Conservation (phyloP, 495 filamentous ascomycete species). For the Daldinia vernicosa region DNA sequence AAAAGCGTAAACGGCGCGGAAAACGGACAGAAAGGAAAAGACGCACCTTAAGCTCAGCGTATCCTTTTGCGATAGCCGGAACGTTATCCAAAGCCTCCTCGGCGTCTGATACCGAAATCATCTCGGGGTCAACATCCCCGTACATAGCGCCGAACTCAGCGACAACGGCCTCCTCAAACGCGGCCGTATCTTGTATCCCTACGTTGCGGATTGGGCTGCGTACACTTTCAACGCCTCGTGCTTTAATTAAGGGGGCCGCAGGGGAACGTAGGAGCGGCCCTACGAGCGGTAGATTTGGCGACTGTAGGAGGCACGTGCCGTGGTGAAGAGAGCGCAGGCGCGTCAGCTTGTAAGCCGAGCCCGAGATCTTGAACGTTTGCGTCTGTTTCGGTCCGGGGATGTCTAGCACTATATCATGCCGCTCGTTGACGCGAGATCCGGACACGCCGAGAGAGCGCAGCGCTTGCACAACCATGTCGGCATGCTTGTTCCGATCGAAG, state of each 20-base stretch:
- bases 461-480: conserved; percentile 87
- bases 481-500: conserved; percentile 88
- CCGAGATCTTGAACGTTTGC: conserved; percentile 79
- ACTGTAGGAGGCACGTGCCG: conserved; percentile 83
- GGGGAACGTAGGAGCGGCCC: conserved; percentile 74
- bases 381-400: conserved; percentile 37
- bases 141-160: conserved; percentile 66
- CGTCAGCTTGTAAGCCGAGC: conserved; percentile 92
- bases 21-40: background rate
- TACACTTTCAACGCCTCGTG: conserved; percentile 92
- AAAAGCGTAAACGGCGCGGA: too few species aligned
- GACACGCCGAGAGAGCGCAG: conserved; percentile 63
- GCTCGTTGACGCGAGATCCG: conserved; percentile 76
- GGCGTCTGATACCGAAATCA: background rate
- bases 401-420: conserved; percentile 91
- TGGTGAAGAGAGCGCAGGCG: conserved; percentile 83
- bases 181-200: conserved; percentile 49
- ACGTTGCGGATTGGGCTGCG: conserved; percentile 86
- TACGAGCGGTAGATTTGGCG: conserved; percentile 72
- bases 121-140: conserved; percentile 28
- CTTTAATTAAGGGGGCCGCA: conserved; percentile 75
- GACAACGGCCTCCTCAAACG: conserved; percentile 63
- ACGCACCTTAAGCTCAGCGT: conserved; percentile 39
- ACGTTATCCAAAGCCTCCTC: background rate
- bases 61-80: conserved; percentile 15